These are phyloP conservation scores for Pseudocercospora crystallina DNA, from an alignment of 2,329 filamentous ascomycete species.

Conservation along the genomic window DNA sequence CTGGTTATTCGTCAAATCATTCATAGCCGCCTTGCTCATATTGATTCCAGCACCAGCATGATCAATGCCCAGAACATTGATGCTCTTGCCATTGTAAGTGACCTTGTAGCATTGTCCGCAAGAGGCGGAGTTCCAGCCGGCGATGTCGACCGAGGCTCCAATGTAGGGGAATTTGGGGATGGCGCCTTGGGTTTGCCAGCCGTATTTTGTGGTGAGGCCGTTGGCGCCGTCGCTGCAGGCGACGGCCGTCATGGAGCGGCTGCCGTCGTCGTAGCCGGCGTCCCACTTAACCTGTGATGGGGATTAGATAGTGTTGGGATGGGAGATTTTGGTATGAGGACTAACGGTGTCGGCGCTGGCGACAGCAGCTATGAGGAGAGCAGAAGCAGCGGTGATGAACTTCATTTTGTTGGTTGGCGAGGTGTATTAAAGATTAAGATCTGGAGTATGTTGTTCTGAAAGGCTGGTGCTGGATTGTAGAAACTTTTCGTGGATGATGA, in stretches of 20 bases:
- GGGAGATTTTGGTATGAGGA: conserved; percentile 55
- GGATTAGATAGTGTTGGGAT: neutral
- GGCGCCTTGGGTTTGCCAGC: conserved; percentile 47
- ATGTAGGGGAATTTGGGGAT: conserved; percentile 51
- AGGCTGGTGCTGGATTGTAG: neutral
- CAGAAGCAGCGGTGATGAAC: conserved; percentile 40
- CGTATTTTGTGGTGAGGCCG: conserved; percentile 63
- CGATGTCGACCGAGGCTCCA: conserved; percentile 50
- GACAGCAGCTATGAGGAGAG: conserved; percentile 31
- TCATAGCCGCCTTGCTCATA: conserved; percentile 49
- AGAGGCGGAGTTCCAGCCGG: conserved; percentile 47
- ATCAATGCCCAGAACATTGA: conserved; percentile 54
- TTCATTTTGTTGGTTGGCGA: conserved; percentile 19
- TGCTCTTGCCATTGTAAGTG: conserved; percentile 47
- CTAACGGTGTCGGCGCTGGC: conserved; percentile 45
- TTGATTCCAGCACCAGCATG: conserved; percentile 50
- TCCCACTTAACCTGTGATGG: neutral
- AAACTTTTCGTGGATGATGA: neutral
- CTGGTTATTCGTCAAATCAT: conserved; percentile 48
- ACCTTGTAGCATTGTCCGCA: conserved; percentile 56
- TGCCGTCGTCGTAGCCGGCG: conserved; percentile 63
- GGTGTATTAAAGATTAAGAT: neutral
- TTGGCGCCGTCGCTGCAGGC: conserved; percentile 68
- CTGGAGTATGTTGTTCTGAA: neutral
- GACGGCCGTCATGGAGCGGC: conserved; percentile 57